Evolutionary conservation across 2,329 filamentous ascomycete genomes (phyloP).

Genomic region (Exophiala spinifera): DNA sequence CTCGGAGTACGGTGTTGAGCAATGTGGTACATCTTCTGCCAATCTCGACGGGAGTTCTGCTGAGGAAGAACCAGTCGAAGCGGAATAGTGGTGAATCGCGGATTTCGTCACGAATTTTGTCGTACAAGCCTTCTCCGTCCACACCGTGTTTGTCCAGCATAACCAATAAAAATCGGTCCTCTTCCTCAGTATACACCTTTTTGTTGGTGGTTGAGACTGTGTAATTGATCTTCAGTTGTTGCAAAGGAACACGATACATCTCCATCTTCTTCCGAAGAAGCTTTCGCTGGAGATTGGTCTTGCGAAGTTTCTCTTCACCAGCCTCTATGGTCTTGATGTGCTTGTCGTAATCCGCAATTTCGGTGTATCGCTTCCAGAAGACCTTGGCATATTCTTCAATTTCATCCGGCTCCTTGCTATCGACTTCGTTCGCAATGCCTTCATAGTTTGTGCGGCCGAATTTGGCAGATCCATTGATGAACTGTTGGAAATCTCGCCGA

Average conservation of each 20-base stretch:
- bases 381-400: conserved; percentile 84
- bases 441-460: conserved; percentile 85
- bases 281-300: conserved; percentile 88
- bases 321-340: conserved; percentile 86
- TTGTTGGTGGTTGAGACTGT: conserved; percentile 99
- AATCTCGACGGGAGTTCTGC: conserved; percentile 87
- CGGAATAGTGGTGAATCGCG: conserved; percentile 91
- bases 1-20: conserved; percentile 88
- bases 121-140: conserved; percentile 85
- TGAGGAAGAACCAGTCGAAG: conserved; percentile 99
- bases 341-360: conserved; percentile 85
- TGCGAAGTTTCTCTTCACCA: conserved; percentile 83
- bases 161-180: conserved; percentile 91
- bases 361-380: conserved; percentile 93
- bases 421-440: conserved; percentile 81
- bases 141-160: conserved; percentile 89
- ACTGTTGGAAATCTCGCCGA: conserved; percentile 95
- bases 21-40: conserved; percentile 89
- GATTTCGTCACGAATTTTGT: conserved; percentile 95
- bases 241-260: conserved; percentile 93
- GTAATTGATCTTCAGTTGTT: conserved; percentile 98
- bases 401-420: conserved; percentile 81
- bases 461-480: conserved; percentile 90
- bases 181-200: conserved; percentile 98
- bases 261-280: conserved; percentile 93